phyloP scores from a whole-genome alignment of 331 rosid species.

The Saraca asoca region DNA sequence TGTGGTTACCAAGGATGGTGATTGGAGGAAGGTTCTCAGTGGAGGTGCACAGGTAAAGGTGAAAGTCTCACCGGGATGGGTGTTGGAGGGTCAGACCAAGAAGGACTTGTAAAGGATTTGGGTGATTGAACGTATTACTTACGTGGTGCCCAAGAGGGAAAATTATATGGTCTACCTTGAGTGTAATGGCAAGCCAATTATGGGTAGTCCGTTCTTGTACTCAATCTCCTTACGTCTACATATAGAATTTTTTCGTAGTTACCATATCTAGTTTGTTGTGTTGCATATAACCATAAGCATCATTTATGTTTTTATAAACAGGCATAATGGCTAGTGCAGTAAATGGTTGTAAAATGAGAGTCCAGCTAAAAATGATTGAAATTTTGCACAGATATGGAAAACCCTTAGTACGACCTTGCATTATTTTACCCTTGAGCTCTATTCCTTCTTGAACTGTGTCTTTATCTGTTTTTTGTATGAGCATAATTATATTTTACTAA shows the following conservation, averaged over 20 bases:
- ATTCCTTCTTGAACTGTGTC: too few relatives aligned
- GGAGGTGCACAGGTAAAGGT: constrained; percentile 83
- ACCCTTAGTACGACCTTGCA: too few relatives aligned
- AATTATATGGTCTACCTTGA: constrained; percentile 91
- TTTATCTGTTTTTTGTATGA: too few relatives aligned
- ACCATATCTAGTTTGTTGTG: too few relatives aligned
- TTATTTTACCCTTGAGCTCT: too few relatives aligned
- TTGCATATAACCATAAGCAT: too few relatives aligned
- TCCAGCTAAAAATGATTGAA: not conserved
- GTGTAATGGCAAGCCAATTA: constrained; percentile 85
- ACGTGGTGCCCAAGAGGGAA: constrained; percentile 94
- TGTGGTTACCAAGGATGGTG: constrained; percentile 80
- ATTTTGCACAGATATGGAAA: not conserved
- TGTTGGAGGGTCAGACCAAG: constrained; percentile 93
- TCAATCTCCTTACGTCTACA: constrained; percentile 8
- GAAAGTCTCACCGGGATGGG: constrained; percentile 82
- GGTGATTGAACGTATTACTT: constrained; percentile 89
- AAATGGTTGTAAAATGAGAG: not conserved
- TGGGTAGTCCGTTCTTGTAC: constrained; percentile 98
- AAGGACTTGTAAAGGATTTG: constrained; percentile 94
- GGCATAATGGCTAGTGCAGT: not conserved
- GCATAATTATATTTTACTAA: too few relatives aligned
- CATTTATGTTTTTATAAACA: too few relatives aligned
- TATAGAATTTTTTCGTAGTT: too few relatives aligned
- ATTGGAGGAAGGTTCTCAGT: constrained; percentile 71